Conservation (phyloP, 1,284 basidiomycete genomes). For the Pseudozyma sp. region DNA sequence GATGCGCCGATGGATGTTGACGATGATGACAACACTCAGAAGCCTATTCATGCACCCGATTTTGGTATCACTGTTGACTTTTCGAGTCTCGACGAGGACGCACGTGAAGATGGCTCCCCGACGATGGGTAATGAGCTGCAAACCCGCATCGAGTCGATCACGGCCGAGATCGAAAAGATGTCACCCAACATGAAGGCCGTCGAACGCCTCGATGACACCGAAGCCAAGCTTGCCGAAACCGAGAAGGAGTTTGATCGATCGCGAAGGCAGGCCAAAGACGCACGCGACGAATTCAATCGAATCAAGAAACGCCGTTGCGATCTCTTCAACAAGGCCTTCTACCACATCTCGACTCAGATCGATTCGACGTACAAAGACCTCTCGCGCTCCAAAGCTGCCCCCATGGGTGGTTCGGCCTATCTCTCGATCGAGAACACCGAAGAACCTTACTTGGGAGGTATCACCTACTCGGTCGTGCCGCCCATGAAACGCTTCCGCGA, state of each 20-base stretch:
- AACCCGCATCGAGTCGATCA: constrained; percentile 57
- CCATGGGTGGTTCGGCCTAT: constrained; percentile 96
- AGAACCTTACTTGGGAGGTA: constrained; percentile 95
- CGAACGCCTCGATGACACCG: constrained; percentile 92
- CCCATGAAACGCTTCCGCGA: constrained; percentile 99
- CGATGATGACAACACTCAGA: constrained; percentile 78
- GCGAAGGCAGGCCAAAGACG: constrained; percentile 82
- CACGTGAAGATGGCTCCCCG: constrained; percentile 79
- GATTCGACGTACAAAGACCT: constrained; percentile 97
- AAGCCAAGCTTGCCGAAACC: constrained; percentile 74
- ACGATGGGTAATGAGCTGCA: constrained; percentile 82
- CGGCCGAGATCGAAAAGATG: constrained; percentile 87
- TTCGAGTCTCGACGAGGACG: constrained; percentile 80
- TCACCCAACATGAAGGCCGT: constrained; percentile 97
- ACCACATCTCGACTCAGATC: constrained; percentile 92
- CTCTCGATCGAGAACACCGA: constrained; percentile 94
- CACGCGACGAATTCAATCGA: constrained; percentile 89
- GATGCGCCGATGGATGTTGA: constrained; percentile 73
- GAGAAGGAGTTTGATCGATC: constrained; percentile 74
- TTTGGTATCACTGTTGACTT: constrained; percentile 94
- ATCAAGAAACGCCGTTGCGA: constrained; percentile 79
- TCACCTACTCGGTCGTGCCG: constrained; percentile 96
- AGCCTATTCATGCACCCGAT: constrained; percentile 79
- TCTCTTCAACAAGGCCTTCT: constrained; percentile 94
- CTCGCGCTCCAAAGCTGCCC: constrained; percentile 90